phyloP scores from a whole-genome alignment of 2,329 filamentous ascomycete species.

The Aspergillus sp. region DNA sequence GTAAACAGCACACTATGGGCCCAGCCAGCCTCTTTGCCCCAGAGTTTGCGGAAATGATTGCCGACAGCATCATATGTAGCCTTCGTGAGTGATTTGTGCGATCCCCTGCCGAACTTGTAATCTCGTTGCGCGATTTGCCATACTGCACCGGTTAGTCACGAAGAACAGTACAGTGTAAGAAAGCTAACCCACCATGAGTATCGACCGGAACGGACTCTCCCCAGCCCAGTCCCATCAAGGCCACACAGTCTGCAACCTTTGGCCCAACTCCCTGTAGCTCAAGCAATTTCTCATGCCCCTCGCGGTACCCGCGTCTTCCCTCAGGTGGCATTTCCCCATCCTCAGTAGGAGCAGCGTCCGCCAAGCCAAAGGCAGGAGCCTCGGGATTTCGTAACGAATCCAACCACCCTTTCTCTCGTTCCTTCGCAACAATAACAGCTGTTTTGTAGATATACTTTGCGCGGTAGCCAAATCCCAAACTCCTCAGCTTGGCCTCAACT shows the following conservation, averaged over 20 bases:
- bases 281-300: conserved; percentile 78
- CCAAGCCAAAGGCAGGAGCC: conserved; percentile 57
- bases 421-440: conserved; percentile 68
- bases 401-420: conserved; percentile 73
- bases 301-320: conserved; percentile 66
- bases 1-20: conserved; percentile 96
- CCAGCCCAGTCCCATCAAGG: conserved; percentile 94
- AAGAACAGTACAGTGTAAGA: conserved; percentile 3
- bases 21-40: conserved; percentile 95
- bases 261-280: conserved; percentile 85
- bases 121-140: conserved; percentile 98
- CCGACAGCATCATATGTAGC: conserved; percentile 85
- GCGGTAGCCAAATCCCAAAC: conserved; percentile 89
- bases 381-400: conserved; percentile 75
- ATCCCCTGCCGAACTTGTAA: conserved; percentile 84
- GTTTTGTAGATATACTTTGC: conserved; percentile 91
- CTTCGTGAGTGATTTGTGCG: conserved; percentile 83
- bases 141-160: conserved; percentile 50
- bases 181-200: conserved; percentile 65
- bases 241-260: conserved; percentile 96
- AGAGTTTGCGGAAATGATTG: conserved; percentile 82
- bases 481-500: conserved; percentile 78
- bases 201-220: conserved; percentile 93
- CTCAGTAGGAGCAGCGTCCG: conserved; percentile 36
- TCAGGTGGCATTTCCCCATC: conserved; percentile 48